Base-by-base conservation (phyloP, 2,329 filamentous ascomycete genomes). In the Aurifilum marmelostoma region DNA sequence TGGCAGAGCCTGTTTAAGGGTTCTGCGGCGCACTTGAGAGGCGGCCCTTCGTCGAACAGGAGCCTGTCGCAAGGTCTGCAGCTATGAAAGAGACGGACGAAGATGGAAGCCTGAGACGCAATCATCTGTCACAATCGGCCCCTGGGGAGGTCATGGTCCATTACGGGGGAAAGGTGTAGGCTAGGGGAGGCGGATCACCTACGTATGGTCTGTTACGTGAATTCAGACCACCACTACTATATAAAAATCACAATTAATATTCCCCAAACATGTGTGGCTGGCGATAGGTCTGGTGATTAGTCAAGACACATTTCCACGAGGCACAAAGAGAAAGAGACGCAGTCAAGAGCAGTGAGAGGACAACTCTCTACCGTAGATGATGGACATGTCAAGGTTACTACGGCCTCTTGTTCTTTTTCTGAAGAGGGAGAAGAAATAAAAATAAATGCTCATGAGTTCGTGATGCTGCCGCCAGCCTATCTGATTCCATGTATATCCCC, bases 1-100 rank as follows among this genome's bases (percentile, higher is more conserved):
- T 99, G 96, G 97, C 94, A 99, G 82, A 97, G 93, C 77, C 83
- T 99, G 59, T 99, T 97, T 82, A 94, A 97, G 76, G 95, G 95
- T 63, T 97, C 94, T 12, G 91, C 93, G 67, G 97, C 96, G 50
- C 96, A 99, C 82, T 83, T 99, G 71, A 87, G 89, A 73, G 87
- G 87, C 16, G 69, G 69, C 29, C 69, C 69, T 11, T 83, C 79
- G 1, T 77, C 79, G 6, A 81, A 76, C 63, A 78, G 82, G 70
- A 78, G 74, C 34, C 80, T 80, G 29, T 79, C 79, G 4, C 78
- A 78, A 61, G 80, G 80, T 67, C 73, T 85, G 43, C 83, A 84
- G 73, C 67, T 80, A 11, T 80, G 63, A 75, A 18, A 4, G 34
- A 34, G 8, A 8, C 34, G 34, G 8, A 34, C 4, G 34, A 34